Evolutionary conservation across 345 rosid genomes (phyloP).

Genomic region (Syzygium grande): DNA sequence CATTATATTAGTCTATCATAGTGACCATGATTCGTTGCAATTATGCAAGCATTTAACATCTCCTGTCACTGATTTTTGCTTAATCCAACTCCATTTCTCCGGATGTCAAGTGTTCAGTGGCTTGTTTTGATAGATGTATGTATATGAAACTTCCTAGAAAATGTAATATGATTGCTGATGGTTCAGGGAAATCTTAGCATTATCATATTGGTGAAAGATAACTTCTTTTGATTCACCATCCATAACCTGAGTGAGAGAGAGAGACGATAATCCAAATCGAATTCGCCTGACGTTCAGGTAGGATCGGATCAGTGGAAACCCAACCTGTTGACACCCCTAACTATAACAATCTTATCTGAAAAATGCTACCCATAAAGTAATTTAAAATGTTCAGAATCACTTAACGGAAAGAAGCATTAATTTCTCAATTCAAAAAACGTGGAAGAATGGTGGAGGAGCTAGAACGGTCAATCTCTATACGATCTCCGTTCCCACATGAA

Average conservation of each 20-base stretch:
- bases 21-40: background rate
- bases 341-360: background rate
- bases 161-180: no score
- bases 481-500: background rate
- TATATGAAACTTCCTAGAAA: no score
- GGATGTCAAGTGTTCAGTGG: no score
- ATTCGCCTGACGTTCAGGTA: no score
- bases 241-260: no score
- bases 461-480: background rate
- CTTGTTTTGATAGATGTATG: no score
- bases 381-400: background rate
- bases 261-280: no score
- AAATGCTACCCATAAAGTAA: background rate
- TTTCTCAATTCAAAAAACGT: background rate
- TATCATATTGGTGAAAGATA: no score
- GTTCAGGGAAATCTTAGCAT: no score
- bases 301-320: background rate
- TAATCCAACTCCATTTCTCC: background rate
- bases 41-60: background rate
- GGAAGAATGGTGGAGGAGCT: background rate
- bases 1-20: background rate
- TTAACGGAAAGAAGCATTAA: background rate
- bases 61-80: background rate
- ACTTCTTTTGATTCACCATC: no score
- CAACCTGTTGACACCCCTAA: background rate